Base-by-base conservation (phyloP, 2,329 filamentous ascomycete genomes). In the Cladosporium sp. region DNA sequence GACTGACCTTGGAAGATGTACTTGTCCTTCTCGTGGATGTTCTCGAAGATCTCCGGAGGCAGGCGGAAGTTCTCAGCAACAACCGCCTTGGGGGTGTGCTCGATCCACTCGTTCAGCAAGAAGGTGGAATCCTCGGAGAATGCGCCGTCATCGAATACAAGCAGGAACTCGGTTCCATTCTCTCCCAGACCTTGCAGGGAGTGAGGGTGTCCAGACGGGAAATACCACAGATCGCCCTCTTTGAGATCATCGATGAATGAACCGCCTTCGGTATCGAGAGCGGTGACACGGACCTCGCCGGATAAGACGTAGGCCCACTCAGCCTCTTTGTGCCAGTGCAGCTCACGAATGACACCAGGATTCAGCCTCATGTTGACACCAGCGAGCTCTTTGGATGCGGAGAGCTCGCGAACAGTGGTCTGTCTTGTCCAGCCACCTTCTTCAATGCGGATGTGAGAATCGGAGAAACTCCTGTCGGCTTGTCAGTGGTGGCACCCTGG, bases 321-420 rank as follows among this genome's bases (percentile, higher is more conserved):
- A 32, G 84, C 85, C 65, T 88, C 84, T 59, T 86, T 88, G 73
- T 90, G 86, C 86, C 86, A 90, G 64, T 90, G 86, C 7, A 90
- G 74, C 65, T 90, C 86, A 22, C 86, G 83, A 58, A 88, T 88
- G 27, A 84, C 86, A 30, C 85, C 85, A 56, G 80, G 71, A 34
- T 84, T 85, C 2, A 90, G 79, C 9, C 86, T 80, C 86, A 90
- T 90, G 65, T 90, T 88, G 49, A 89, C 86, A 36, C 83, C 82
- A 2, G 86, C 86, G 39, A 90, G 77, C 63, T 89, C 84, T n/a
- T 80, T 75, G 58, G 82, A 85, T 7, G 78, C 78, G 27, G 79
- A 76, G 3, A 88, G 73, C 67, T 86, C 83, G 27, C 81, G 77
- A 13, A 83, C 70, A 3, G 84, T 88, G 1, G 85, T 89, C 67